Evolutionary conservation across 169 alveolate species (phyloP), one percentile per base, ranked within the genome.

Genomic region (Babesia sp.): DNA sequence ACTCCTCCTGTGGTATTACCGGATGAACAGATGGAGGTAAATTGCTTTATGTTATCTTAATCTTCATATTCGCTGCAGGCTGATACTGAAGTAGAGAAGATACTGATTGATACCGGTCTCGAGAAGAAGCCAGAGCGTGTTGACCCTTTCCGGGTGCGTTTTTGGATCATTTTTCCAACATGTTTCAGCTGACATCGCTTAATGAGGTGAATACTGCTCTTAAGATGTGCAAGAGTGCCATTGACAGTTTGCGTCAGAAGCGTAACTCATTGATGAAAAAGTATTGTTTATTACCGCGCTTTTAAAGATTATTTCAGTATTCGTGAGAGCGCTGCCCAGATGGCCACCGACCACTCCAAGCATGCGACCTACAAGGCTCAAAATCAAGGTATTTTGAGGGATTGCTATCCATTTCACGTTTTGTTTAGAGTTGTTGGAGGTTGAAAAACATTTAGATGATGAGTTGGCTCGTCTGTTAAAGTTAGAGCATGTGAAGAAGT

Each of bases 1-100:
- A 71, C 69, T 0, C 83, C 84, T 12, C 88, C 88, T 14, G 41
- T 59, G 14, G 45, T 71, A 11, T 58, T 71, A 8, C 88, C 88
- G 5, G 70, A 63, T 26, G 78, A 69, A 9, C 84, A 80, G 57
- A 60, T 80, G 45, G 70, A 80, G 39, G 88, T 80, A 28, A 5
- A 57, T 14, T 11, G 0, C 4, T 57, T 6, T 8, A 0, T 22
- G 12, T 16, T 53, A 42, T n/a, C 37, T 9, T 11, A n/a, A n/a
- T n/a, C n/a, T 20, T 24, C 22, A 4, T 11, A 2, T 8, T 3
- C 22, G 7, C 20, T 28, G 0, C 24, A 80, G 88, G 73, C 76
- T 33, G 83, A 70, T 64, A 28, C 42, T 29, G 83, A 71, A 45
- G 73, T 71, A 14, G 84, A 80, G 60, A 36, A 71, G 1, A 26